Evolutionary conservation across 768 basidiomycete genomes (phyloP), one percentile per base, ranked within the genome.

Genomic region (Peribolospora baueri): DNA sequence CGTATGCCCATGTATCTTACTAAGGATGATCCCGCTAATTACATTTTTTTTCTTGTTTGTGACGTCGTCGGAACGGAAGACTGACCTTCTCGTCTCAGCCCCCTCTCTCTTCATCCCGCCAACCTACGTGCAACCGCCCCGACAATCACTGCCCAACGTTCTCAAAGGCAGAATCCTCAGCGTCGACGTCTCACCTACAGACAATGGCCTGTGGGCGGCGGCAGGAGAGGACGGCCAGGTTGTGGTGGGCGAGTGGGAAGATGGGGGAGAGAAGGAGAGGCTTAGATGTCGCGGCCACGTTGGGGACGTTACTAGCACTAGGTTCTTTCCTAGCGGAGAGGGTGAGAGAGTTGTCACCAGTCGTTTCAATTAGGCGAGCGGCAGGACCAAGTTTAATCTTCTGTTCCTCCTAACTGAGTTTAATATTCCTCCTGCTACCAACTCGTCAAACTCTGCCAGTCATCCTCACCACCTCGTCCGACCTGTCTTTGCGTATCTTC

Each of bases 381-480:
- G 4, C 11, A 7, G 6, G 41, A 46, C 25, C 7, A 9, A 6
- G 5, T 7, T 3, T 11, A 36, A 14, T 39, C 36, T n/a, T n/a
- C 11, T 9, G 5, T 45, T 11, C 6, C 36, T 5, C 7, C 11
- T 5, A 4, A 41, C 36, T 14, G 3, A 13, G 2, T n/a, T 11
- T 42, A n/a, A 6, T 10, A 4, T 46, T 5, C 10, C 5, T 37
- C 9, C n/a, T 53, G 71, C 72, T 25, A 65, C 80, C 38, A 71
- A 70, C 47, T 80, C 79, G 70, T 80, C 82, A 66, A 80, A 80
- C 2, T 81, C 79, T 0, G 78, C 75, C 8, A 71, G 82, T 84
- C 11, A 69, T 84, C 2, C 72, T 88, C 7, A 76, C 81, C 5
- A 71, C 77, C 0, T 76, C 80, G 0, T 74, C 74, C 4, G 82